Evolutionary conservation across 805 yeast species (phyloP).

Genomic region (Wickerhamomyces ciferrii): DNA sequence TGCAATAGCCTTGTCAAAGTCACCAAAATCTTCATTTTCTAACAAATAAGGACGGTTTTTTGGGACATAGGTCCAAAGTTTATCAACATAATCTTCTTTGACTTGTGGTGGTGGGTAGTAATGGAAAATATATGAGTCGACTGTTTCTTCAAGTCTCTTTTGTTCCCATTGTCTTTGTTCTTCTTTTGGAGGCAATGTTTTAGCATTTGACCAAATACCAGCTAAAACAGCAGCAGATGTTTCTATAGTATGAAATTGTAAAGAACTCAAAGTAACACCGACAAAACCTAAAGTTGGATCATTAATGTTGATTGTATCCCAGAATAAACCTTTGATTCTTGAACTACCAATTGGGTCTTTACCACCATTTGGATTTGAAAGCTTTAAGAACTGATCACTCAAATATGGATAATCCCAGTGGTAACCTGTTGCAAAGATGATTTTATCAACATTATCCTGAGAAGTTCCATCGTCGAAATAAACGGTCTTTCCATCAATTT

Average conservation of each 20-base stretch:
- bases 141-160: slow-evolving; percentile 20
- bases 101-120: slow-evolving; percentile 23
- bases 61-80: slow-evolving; percentile 21
- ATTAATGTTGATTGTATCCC: slow-evolving; percentile 36
- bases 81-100: slow-evolving; percentile 22
- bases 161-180: slow-evolving; percentile 32
- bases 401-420: slow-evolving; percentile 34
- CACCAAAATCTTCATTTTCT: slow-evolving; percentile 10
- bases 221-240: slow-evolving; percentile 45
- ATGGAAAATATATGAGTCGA: slow-evolving; percentile 22
- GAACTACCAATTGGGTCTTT: slow-evolving; percentile 15
- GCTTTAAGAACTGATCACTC: slow-evolving; percentile 14
- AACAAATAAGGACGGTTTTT: slow-evolving; percentile 26
- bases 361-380: slow-evolving; percentile 15
- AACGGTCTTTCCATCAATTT: slow-evolving; percentile 21
- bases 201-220: slow-evolving; percentile 44
- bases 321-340: slow-evolving; percentile 35
- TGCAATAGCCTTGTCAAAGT: slow-evolving; percentile 1
- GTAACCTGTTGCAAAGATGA: slow-evolving; percentile 37
- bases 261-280: slow-evolving; percentile 32
- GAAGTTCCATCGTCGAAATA: slow-evolving; percentile 28
- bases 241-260: slow-evolving; percentile 46
- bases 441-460: slow-evolving; percentile 28
- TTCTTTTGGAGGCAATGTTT: slow-evolving; percentile 31
- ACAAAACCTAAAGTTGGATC: slow-evolving; percentile 40